Evolutionary conservation across 441 rosid genomes (phyloP).

Genomic region (Francoa sonchifolia): DNA sequence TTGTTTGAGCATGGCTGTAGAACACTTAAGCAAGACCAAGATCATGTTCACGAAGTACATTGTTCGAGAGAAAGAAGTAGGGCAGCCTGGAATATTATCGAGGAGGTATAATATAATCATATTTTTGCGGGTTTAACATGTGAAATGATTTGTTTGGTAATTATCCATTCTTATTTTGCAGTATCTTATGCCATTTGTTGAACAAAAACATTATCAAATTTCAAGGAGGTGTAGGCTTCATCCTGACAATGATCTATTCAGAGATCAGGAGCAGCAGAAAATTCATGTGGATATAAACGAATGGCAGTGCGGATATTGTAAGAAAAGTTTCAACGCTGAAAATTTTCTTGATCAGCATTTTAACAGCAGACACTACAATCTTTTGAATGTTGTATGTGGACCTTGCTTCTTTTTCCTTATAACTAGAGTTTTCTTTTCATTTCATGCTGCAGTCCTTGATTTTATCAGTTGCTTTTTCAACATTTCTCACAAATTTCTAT

Average conservation of each 20-base stretch:
- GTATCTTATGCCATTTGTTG: conserved; percentile 88
- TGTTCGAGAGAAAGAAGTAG: conserved; percentile 88
- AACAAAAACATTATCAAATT: conserved; percentile 51
- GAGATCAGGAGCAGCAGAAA: conserved; percentile 90
- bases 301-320: conserved; percentile 93
- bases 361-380: conserved; percentile 60
- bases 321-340: conserved; percentile 81
- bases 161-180: conserved; percentile 13
- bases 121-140: background rate
- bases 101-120: conserved; percentile 37
- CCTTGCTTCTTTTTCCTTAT: conserved; percentile 16
- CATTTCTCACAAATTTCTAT: too few species aligned
- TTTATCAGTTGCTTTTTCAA: background rate
- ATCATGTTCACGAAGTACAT: conserved; percentile 45
- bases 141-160: conserved; percentile 1
- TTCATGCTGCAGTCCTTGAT: too few species aligned
- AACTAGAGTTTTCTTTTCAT: background rate
- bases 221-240: conserved; percentile 67
- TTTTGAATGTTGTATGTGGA: conserved; percentile 65
- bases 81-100: conserved; percentile 69
- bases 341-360: conserved; percentile 80
- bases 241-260: conserved; percentile 62
- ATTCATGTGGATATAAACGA: conserved; percentile 60
- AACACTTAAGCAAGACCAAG: conserved; percentile 27
- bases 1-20: conserved; percentile 19